Evolutionary conservation across 2,329 filamentous ascomycete genomes (phyloP).

Genomic region (Cryoendolithus antarcticus): DNA sequence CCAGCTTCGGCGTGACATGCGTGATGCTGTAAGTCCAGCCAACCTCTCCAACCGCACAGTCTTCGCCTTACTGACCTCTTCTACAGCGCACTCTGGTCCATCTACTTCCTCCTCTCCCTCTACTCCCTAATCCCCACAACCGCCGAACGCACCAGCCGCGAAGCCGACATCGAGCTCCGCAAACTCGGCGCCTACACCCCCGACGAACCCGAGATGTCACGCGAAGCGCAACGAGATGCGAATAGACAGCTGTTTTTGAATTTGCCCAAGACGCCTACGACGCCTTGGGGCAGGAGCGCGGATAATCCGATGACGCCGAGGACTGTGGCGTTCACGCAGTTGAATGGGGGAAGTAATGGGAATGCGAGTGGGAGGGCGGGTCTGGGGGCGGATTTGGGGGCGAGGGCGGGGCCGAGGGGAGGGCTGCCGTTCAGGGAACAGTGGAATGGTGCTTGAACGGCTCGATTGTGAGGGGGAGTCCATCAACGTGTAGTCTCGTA

Average conservation of each 20-base stretch:
- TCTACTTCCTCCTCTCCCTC: conserved; percentile 47
- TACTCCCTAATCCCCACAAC: conserved; percentile 40
- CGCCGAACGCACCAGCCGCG: conserved; percentile 18
- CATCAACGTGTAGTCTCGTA: no score
- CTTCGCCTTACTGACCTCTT: not conserved
- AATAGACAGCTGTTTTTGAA: conserved; percentile 26
- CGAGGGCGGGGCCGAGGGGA: conserved; percentile 3
- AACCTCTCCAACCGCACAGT: not conserved
- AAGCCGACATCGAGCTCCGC: conserved; percentile 36
- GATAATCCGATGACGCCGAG: conserved; percentile 45
- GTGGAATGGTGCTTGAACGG: no score
- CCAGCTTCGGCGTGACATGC: conserved; percentile 50
- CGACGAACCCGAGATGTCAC: conserved; percentile 31
- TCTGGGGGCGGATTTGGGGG: not conserved
- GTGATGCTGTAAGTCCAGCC: conserved; percentile 51
- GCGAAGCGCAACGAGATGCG: conserved; percentile 46
- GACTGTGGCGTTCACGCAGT: conserved; percentile 56
- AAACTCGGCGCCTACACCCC: conserved; percentile 35
- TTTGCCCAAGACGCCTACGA: conserved; percentile 32
- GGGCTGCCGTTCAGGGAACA: conserved; percentile 4
- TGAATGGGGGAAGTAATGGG: conserved; percentile 20
- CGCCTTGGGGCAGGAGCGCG: conserved; percentile 25
- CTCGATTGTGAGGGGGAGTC: no score
- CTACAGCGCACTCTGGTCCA: conserved; percentile 45
- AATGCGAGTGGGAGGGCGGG: not conserved